phyloP scores from a whole-genome alignment of 768 basidiomycete species.

The Boletus rubescentipes region DNA sequence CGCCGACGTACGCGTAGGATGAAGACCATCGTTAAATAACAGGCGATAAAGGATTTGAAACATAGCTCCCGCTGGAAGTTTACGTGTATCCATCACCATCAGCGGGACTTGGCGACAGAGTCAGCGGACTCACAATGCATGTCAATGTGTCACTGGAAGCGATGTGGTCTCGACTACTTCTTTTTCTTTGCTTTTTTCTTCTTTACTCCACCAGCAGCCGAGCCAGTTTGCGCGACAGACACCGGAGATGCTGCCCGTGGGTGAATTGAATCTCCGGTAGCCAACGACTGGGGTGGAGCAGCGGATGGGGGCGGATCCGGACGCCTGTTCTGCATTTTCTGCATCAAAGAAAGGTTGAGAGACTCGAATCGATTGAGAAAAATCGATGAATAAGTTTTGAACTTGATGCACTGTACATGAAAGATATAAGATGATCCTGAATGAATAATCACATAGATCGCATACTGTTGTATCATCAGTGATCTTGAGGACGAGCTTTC shows the following conservation, averaged over 20 bases:
- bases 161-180: slow-evolving; percentile 41
- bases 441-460: slow-evolving; percentile 11
- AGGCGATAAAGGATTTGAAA: slow-evolving; percentile 1
- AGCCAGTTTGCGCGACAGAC: slow-evolving; percentile 31
- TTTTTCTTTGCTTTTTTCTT: slow-evolving; percentile 87
- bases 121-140: slow-evolving; percentile 12
- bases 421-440: neutral
- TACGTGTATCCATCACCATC: slow-evolving; percentile 5
- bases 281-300: slow-evolving; percentile 17
- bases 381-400: slow-evolving; percentile 92
- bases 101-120: neutral
- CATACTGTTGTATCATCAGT: slow-evolving; percentile 88
- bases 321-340: slow-evolving; percentile 77
- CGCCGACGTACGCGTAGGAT: neutral
- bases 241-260: slow-evolving; percentile 36
- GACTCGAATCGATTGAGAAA: slow-evolving; percentile 96
- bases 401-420: slow-evolving; percentile 79
- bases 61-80: neutral
- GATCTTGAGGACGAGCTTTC: slow-evolving; percentile 89
- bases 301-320: slow-evolving; percentile 32
- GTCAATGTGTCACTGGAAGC: slow-evolving; percentile 2
- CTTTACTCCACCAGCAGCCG: slow-evolving; percentile 62
- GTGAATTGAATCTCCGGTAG: slow-evolving; percentile 22
- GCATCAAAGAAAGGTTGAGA: slow-evolving; percentile 82
- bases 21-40: slow-evolving; percentile 7